A percentile compares a stretch with the other conserved stretches of the same genome.
phyloP scores from a whole-genome alignment of 192 early-diverging fungal genomes.

The Coemansia sp. region DNA sequence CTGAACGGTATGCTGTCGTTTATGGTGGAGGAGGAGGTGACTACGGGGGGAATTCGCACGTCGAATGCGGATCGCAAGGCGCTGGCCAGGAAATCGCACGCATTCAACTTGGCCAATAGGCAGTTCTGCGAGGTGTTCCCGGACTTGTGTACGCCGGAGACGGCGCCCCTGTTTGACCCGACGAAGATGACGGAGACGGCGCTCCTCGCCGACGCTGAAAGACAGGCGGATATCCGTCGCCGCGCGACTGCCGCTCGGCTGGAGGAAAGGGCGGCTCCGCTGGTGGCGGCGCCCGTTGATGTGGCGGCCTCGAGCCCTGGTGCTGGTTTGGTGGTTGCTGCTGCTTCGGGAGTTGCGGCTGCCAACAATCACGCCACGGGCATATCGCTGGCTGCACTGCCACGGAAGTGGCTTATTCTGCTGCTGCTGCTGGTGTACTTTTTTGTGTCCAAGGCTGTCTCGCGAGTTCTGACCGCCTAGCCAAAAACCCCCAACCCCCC shows the following conservation, averaged over 20 bases:
- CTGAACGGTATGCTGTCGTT: conserved; percentile 93
- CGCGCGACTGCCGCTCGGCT: not conserved
- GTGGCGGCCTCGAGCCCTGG: not conserved
- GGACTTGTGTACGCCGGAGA: conserved; percentile 67
- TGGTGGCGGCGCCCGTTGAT: not conserved
- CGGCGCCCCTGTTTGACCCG: conserved; percentile 8
- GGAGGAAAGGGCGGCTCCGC: not conserved
- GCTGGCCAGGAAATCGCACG: conserved; percentile 75
- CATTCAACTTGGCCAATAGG: conserved; percentile 71
- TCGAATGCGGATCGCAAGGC: conserved; percentile 73
- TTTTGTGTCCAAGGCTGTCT: conserved; percentile 41
- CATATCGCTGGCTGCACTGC: conserved; percentile 14
- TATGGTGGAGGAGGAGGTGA: conserved; percentile 94
- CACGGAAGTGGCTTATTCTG: conserved; percentile 48
- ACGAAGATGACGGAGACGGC: not conserved
- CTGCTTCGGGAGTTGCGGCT: not conserved
- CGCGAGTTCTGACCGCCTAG: conserved; percentile 37
- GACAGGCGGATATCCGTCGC: not conserved
- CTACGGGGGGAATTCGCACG: conserved; percentile 89
- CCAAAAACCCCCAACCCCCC: not conserved
- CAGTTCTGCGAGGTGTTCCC: conserved; percentile 84
- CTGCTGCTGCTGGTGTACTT: conserved; percentile 42
- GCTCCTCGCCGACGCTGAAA: not conserved
- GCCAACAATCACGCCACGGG: conserved; percentile 12
- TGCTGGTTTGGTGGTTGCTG: conserved; percentile 2